A percentile compares a stretch with the other conserved stretches of the same genome.
These are phyloP conservation scores for Stevia rebaudiana DNA, from an alignment of 140 eudicot species.

Conservation along the genomic window DNA sequence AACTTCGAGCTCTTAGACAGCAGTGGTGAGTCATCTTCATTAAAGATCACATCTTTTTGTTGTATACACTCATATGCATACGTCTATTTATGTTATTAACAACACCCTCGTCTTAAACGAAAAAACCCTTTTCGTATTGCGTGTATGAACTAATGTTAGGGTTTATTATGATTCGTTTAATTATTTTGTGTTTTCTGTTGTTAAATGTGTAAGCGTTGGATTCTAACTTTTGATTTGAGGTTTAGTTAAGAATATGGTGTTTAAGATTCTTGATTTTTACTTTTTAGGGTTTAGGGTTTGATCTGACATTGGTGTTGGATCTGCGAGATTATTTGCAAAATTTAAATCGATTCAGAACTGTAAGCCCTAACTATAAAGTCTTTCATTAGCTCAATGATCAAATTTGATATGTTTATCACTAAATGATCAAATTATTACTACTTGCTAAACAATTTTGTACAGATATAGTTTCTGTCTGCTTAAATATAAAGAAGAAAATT, in stretches of 20 bases:
- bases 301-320: conserved; percentile 9
- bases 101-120: not conserved
- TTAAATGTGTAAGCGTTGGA: conserved; percentile 10
- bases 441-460: not conserved
- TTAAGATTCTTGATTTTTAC: conserved; percentile 17
- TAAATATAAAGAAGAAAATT: not conserved
- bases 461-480: not conserved
- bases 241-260: conserved; percentile 9
- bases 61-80: not conserved
- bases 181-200: not conserved
- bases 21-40: conserved; percentile 36
- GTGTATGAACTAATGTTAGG: not conserved
- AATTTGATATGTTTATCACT: not conserved
- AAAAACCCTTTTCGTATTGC: conserved; percentile 3
- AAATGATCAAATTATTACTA: not conserved
- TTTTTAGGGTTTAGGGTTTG: conserved; percentile 33
- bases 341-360: not conserved
- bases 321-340: not conserved
- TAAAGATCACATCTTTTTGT: conserved; percentile 20
- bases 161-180: not conserved
- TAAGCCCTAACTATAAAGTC: not conserved
- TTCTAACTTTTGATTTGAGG: conserved; percentile 7
- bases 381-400: not conserved
- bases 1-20: conserved; percentile 47
- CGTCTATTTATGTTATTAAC: not conserved